These are phyloP conservation scores for Chytriomyces sp. DNA, from an alignment of 192 early-diverging fungal genomes.

Conservation along the genomic window DNA sequence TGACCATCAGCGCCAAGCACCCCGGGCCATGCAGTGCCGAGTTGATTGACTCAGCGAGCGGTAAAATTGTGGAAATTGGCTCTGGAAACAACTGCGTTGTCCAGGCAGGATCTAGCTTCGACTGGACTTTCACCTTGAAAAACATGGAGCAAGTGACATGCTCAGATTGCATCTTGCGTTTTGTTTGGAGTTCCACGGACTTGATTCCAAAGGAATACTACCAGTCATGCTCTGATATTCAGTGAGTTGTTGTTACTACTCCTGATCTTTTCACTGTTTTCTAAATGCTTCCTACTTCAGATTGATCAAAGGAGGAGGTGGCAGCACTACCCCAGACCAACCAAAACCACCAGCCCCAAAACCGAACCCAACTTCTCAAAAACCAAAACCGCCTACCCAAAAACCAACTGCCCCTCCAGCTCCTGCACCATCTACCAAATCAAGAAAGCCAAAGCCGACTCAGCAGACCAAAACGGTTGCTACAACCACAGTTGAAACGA, in stretches of 20 bases:
- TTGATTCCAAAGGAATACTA: constrained; percentile 32
- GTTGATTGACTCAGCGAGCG: constrained; percentile 36
- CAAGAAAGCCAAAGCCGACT: not conserved
- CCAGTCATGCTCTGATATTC: constrained; percentile 39
- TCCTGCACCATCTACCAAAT: not conserved
- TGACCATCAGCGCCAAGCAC: constrained; percentile 44
- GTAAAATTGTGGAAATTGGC: constrained; percentile 20
- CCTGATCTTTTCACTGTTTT: not conserved
- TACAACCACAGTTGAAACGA: not conserved
- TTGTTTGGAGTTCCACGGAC: constrained; percentile 42
- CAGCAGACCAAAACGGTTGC: not conserved
- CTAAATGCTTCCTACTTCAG: not conserved
- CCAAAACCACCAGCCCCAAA: not conserved
- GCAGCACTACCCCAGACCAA: not conserved
- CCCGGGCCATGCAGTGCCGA: constrained; percentile 46
- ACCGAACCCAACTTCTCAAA: not conserved
- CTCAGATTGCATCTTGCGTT: constrained; percentile 46
- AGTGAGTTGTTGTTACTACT: not conserved
- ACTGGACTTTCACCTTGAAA: constrained; percentile 46
- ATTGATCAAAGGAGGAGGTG: not conserved
- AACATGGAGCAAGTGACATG: constrained; percentile 47
- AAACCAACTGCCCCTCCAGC: not conserved
- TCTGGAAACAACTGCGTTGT: constrained; percentile 37
- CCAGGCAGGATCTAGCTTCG: constrained; percentile 31
- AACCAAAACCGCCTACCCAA: not conserved